These are phyloP conservation scores for Hymenotorrendiella dingleyae DNA, from an alignment of 2,329 filamentous ascomycete species.

Conservation along the genomic window DNA sequence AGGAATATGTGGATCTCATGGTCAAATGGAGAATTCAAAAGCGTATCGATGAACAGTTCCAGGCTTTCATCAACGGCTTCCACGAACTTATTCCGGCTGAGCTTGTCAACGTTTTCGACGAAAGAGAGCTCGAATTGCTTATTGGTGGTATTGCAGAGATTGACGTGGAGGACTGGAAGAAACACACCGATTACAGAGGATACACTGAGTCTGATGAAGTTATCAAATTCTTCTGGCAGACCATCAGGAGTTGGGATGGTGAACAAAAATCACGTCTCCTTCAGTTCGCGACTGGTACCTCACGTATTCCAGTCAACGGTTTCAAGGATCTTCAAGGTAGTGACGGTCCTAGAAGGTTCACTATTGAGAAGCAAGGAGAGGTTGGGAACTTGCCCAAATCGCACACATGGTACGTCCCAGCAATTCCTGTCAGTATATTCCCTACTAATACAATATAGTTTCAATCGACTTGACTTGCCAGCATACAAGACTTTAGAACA, in stretches of 20 bases:
- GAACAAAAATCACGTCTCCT: conserved; percentile 95
- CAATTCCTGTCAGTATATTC: not conserved
- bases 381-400: conserved; percentile 87
- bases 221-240: conserved; percentile 98
- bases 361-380: conserved; percentile 96
- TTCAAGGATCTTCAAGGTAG: conserved; percentile 99
- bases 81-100: conserved; percentile 96
- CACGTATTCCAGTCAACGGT: conserved; percentile 95
- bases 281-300: conserved; percentile 96
- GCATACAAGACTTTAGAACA: conserved; percentile 85
- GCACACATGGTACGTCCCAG: conserved; percentile 78
- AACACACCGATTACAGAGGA: conserved; percentile 97
- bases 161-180: conserved; percentile 99
- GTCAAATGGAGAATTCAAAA: conserved; percentile 99
- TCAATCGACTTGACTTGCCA: conserved; percentile 93
- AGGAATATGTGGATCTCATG: conserved; percentile 96
- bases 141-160: conserved; percentile 99
- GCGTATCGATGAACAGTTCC: conserved; percentile 96
- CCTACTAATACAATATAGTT: conserved; percentile 48
- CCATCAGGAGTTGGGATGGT: conserved; percentile 91
- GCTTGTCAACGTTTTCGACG: conserved; percentile 96
- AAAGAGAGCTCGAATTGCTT: conserved; percentile 90
- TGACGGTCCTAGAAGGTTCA: conserved; percentile 90
- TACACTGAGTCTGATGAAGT: conserved; percentile 98
- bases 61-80: conserved; percentile 95